Conservation (phyloP, 306 rosid species). For the Prunus dulcis region DNA sequence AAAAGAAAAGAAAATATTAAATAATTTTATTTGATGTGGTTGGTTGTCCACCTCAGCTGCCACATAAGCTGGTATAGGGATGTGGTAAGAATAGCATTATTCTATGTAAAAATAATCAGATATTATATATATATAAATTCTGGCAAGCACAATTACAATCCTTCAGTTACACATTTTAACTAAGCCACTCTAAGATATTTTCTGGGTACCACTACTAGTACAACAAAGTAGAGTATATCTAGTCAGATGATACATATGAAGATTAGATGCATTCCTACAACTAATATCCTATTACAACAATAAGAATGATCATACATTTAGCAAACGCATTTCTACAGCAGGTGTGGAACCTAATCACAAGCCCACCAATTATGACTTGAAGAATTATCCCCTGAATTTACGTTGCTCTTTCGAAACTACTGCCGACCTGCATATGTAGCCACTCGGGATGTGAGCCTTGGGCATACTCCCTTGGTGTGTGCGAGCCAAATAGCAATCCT, state of each 20-base stretch:
- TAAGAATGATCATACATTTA: constrained; percentile 31
- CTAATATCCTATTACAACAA: constrained; percentile 17
- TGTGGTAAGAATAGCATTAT: too few species aligned
- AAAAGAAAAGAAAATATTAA: too few species aligned
- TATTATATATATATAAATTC: background rate
- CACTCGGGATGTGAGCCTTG: constrained; percentile 70
- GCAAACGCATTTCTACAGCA: constrained; percentile 32
- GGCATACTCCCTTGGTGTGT: constrained; percentile 57
- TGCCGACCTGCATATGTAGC: constrained; percentile 89
- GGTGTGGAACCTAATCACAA: constrained; percentile 16
- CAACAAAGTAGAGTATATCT: constrained; percentile 7
- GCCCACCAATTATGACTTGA: constrained; percentile 18
- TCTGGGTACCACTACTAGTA: background rate
- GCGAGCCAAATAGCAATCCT: constrained; percentile 67
- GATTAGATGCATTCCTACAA: constrained; percentile 34
- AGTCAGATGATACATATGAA: constrained; percentile 20
- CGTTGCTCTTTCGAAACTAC: constrained; percentile 61
- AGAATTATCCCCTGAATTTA: constrained; percentile 29
- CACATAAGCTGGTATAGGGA: too few species aligned
- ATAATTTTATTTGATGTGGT: too few species aligned
- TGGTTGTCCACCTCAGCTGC: too few species aligned
- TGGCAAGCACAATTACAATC: constrained; percentile 8
- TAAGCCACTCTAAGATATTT: constrained; percentile 7
- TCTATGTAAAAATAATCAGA: background rate
- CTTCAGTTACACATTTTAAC: background rate